These are phyloP conservation scores for Monilinia fructigena DNA, from an alignment of 2,329 filamentous ascomycete genomes.

Conservation along the genomic window DNA sequence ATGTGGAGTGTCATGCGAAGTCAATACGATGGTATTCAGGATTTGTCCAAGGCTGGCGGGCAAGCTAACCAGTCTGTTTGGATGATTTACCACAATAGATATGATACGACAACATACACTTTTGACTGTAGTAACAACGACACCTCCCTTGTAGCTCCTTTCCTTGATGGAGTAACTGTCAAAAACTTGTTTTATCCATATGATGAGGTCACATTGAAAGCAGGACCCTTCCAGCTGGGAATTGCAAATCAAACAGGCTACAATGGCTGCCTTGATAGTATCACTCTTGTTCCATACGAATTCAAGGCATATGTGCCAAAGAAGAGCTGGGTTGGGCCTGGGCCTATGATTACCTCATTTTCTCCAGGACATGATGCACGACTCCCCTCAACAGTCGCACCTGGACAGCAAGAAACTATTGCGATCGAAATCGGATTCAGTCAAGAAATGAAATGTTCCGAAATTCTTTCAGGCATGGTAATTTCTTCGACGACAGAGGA, in stretches of 20 bases:
- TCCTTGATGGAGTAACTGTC: slow-evolving; percentile 52
- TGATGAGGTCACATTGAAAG: slow-evolving; percentile 52
- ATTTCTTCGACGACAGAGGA: slow-evolving; percentile 54
- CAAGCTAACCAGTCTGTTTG: slow-evolving; percentile 49
- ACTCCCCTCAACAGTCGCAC: slow-evolving; percentile 48
- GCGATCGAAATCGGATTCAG: slow-evolving; percentile 59
- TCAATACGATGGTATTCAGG: slow-evolving; percentile 51
- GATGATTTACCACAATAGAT: slow-evolving; percentile 52
- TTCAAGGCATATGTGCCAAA: slow-evolving; percentile 58
- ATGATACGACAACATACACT: slow-evolving; percentile 50
- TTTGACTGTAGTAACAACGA: slow-evolving; percentile 53
- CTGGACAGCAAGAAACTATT: slow-evolving; percentile 46
- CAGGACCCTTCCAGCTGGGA: slow-evolving; percentile 47
- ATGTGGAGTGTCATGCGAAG: slow-evolving; percentile 60
- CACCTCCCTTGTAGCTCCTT: slow-evolving; percentile 55
- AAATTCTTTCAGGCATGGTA: slow-evolving; percentile 49
- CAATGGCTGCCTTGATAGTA: slow-evolving; percentile 58
- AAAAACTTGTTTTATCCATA: slow-evolving; percentile 64
- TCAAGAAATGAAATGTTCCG: slow-evolving; percentile 59
- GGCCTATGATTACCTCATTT: slow-evolving; percentile 55
- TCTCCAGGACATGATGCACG: slow-evolving; percentile 61
- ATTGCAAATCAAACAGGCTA: slow-evolving; percentile 47
- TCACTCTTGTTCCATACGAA: slow-evolving; percentile 53
- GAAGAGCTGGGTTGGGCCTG: slow-evolving; percentile 49
- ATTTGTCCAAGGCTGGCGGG: slow-evolving; percentile 46